These are phyloP conservation scores for Pterocarpus santalinus DNA, from an alignment of 306 rosid genomes.

Conservation along the genomic window DNA sequence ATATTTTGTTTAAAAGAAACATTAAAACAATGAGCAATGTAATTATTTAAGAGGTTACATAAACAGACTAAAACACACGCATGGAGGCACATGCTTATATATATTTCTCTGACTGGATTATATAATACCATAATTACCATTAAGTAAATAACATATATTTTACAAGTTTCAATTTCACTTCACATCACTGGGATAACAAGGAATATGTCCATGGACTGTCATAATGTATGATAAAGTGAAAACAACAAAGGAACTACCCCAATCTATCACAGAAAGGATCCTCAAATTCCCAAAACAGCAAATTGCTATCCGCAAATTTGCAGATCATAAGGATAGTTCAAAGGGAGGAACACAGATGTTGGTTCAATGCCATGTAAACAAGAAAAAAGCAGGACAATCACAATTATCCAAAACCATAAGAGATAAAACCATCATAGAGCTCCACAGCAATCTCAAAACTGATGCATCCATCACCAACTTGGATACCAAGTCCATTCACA, in stretches of 20 bases:
- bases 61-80: not conserved
- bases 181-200: not conserved
- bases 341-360: not conserved
- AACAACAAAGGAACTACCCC: conserved; percentile 27
- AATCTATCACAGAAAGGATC: not conserved
- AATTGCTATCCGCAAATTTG: not conserved
- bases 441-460: conserved; percentile 20
- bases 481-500: not conserved
- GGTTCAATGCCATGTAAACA: not conserved
- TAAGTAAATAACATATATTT: not conserved
- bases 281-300: conserved; percentile 1
- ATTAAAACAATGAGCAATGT: not conserved
- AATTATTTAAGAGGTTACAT: not conserved
- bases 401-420: conserved; percentile 19
- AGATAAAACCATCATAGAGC: conserved; percentile 4
- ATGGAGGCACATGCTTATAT: not conserved
- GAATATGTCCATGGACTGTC: conserved; percentile 12
- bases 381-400: not conserved
- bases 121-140: not conserved
- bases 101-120: not conserved
- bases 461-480: conserved; percentile 9
- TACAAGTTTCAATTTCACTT: conserved; percentile 6
- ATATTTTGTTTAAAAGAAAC: not conserved
- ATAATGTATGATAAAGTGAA: not conserved
- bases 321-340: not conserved